Conservation (phyloP, 176 grass and related monocot species). For the Saccharum spontaneum region DNA sequence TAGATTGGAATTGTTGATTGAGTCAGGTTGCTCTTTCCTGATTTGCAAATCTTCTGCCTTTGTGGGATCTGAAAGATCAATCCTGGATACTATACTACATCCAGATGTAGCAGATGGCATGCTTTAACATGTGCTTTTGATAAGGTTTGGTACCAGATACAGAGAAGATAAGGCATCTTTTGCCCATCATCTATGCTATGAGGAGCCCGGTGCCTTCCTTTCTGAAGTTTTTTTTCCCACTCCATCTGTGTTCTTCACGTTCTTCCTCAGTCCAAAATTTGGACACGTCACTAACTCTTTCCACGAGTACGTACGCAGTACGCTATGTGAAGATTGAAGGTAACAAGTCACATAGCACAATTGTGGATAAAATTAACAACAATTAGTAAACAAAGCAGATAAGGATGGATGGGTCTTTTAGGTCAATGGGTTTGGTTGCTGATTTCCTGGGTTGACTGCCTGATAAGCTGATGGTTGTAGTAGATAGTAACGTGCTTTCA, state of each 20-base stretch:
- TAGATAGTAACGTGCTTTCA: not conserved
- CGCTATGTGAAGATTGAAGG: not conserved
- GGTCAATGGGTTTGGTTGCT: constrained; percentile 14
- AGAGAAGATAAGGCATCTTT: not conserved
- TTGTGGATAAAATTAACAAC: constrained; percentile 32
- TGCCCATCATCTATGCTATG: not conserved
- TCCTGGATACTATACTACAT: not conserved
- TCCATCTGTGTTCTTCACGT: not conserved
- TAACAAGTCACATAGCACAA: not conserved
- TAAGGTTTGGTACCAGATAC: not conserved
- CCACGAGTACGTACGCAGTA: too few relatives aligned
- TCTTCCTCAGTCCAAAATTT: not conserved
- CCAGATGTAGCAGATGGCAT: not conserved
- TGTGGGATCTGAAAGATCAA: not conserved
- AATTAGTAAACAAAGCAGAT: constrained; percentile 30
- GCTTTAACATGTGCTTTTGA: not conserved
- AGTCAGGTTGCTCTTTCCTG: not conserved
- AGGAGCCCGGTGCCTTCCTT: not conserved
- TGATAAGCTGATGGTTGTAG: constrained; percentile 1
- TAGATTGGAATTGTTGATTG: not conserved
- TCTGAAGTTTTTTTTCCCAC: not conserved
- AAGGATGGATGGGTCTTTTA: constrained; percentile 1
- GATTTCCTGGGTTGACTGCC: not conserved
- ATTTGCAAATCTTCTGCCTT: not conserved
- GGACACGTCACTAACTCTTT: not conserved